phyloP scores from a whole-genome alignment of 768 basidiomycete genomes.

The Leccinum boreale region DNA sequence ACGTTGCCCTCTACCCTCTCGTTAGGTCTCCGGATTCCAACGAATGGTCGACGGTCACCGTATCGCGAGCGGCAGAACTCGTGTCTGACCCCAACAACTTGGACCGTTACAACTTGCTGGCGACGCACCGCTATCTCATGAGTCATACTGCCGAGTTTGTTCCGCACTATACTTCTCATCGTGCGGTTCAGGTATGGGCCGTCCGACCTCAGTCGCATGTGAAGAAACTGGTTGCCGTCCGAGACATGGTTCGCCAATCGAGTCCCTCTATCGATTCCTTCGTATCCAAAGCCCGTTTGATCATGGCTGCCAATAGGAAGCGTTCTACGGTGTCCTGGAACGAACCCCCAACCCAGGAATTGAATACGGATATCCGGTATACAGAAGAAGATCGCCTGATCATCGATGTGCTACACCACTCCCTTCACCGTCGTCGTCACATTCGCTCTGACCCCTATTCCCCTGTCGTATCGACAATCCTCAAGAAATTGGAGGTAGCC shows the following conservation, averaged over 20 bases:
- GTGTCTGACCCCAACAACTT: slow-evolving; percentile 31
- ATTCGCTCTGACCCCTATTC: slow-evolving; percentile 65
- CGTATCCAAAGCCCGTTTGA: slow-evolving; percentile 42
- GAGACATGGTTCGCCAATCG: slow-evolving; percentile 42
- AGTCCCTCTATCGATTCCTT: slow-evolving; percentile 47
- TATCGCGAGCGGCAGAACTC: slow-evolving; percentile 49
- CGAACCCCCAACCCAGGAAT: slow-evolving; percentile 28
- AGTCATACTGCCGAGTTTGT: slow-evolving; percentile 49
- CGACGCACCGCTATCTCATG: slow-evolving; percentile 67
- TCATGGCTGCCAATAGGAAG: slow-evolving; percentile 38
- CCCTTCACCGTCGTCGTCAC: slow-evolving; percentile 44
- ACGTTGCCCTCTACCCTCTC: slow-evolving; percentile 37
- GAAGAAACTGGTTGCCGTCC: slow-evolving; percentile 46
- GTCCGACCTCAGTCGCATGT: slow-evolving; percentile 64
- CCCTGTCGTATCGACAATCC: slow-evolving; percentile 47
- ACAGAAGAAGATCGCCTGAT: slow-evolving; percentile 52
- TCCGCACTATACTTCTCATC: slow-evolving; percentile 44
- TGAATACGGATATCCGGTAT: slow-evolving; percentile 37
- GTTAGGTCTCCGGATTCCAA: slow-evolving; percentile 45
- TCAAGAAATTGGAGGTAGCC: slow-evolving; percentile 52
- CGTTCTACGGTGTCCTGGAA: slow-evolving; percentile 30
- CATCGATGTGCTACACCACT: slow-evolving; percentile 54
- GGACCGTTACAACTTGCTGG: slow-evolving; percentile 39
- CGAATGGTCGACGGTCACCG: slow-evolving; percentile 54
- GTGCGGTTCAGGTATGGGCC: slow-evolving; percentile 48